These are phyloP conservation scores for Spinacia oleracea DNA, from an alignment of 179 eudicot species.

Conservation along the genomic window DNA sequence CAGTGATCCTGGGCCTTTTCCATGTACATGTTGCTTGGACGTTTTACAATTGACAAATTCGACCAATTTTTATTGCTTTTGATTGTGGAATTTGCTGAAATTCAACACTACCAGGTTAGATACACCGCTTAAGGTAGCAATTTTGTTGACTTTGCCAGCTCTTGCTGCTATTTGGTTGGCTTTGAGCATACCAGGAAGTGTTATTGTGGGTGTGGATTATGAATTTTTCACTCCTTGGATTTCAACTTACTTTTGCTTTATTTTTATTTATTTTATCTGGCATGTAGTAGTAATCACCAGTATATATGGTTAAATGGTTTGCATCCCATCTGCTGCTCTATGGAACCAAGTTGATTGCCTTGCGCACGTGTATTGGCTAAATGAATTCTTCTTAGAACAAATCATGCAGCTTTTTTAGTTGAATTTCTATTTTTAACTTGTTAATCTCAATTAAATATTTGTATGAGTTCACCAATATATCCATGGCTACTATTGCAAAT, in stretches of 20 bases:
- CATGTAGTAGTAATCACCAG: no score
- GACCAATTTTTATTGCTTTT: no score
- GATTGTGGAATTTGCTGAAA: no score
- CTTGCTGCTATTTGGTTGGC: slow-evolving; percentile 79
- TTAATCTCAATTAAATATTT: not conserved
- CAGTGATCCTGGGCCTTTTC: slow-evolving; percentile 70
- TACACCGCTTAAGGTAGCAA: slow-evolving; percentile 59
- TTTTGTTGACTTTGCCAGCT: slow-evolving; percentile 73
- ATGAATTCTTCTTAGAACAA: not conserved
- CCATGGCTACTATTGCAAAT: no score
- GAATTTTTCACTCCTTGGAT: no score
- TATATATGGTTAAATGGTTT: slow-evolving; percentile 1
- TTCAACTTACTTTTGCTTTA: no score
- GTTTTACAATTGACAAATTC: no score
- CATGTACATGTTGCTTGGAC: slow-evolving; percentile 90
- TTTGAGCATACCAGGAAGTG: slow-evolving; percentile 78
- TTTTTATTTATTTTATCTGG: no score
- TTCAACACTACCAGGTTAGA: no score
- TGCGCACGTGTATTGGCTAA: not conserved
- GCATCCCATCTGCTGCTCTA: not conserved
- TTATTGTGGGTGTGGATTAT: slow-evolving; percentile 87
- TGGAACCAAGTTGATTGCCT: no score
- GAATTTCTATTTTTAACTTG: not conserved
- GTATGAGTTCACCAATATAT: not conserved
- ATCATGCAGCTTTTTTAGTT: not conserved